Evolutionary conservation across 306 rosid species (phyloP).

Genomic region (Inga leiocalycina): DNA sequence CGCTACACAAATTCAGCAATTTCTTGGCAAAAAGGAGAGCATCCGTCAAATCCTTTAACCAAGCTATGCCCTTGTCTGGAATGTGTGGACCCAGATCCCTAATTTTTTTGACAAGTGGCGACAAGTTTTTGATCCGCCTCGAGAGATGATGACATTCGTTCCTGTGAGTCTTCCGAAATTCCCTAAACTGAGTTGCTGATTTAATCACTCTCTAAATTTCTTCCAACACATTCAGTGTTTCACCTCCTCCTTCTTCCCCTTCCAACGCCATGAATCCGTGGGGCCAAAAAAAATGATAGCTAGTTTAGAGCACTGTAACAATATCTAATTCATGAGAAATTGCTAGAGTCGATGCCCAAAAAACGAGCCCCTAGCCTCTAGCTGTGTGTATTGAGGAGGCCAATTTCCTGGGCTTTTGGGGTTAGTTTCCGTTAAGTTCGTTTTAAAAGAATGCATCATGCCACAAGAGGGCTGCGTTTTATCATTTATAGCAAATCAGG

Average conservation of each 20-base stretch:
- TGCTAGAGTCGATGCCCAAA: not conserved
- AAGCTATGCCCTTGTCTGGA: constrained; percentile 40
- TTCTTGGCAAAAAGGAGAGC: constrained; percentile 62
- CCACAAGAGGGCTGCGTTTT: too few species aligned
- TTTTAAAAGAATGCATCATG: constrained; percentile 17
- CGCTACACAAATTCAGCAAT: constrained; percentile 60
- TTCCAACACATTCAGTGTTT: constrained; percentile 13
- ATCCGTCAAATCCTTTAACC: constrained; percentile 54
- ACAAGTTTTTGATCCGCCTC: constrained; percentile 69
- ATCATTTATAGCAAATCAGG: too few species aligned
- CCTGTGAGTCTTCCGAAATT: constrained; percentile 51
- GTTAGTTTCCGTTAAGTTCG: not conserved
- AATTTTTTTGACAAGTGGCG: constrained; percentile 75
- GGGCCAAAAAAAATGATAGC: not conserved
- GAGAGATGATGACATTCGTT: constrained; percentile 68
- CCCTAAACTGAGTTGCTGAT: constrained; percentile 63
- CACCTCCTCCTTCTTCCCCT: constrained; percentile 38
- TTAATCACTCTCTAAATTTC: constrained; percentile 59
- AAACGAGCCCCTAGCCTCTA: not conserved
- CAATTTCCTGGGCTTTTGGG: too few species aligned
- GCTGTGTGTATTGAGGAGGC: too few species aligned
- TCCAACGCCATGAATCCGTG: constrained; percentile 43
- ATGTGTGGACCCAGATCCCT: constrained; percentile 50
- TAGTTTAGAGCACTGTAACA: not conserved
- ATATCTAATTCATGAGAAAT: constrained; percentile 27